Percentiles rank a stretch among this genome's conserved stretches.
These are phyloP conservation scores for Kandelia obovata DNA, from an alignment of 345 rosid species.

Conservation along the genomic window DNA sequence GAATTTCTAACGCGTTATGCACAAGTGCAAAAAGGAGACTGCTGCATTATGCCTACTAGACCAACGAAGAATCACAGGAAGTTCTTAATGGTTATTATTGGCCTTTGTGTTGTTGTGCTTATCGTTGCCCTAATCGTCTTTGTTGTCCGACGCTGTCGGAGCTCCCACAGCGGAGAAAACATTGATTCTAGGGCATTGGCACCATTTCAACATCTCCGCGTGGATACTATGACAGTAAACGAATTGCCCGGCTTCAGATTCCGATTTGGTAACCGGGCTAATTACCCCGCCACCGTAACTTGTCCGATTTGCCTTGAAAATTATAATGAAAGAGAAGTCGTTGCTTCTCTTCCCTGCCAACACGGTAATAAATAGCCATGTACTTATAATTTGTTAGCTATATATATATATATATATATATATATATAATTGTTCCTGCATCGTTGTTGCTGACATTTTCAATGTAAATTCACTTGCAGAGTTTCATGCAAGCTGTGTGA, in stretches of 20 bases:
- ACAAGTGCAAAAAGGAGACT: constrained; percentile 41
- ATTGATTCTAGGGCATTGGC: too few relatives aligned
- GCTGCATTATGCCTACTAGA: constrained; percentile 46
- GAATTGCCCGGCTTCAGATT: too few relatives aligned
- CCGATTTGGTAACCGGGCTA: constrained; percentile 26
- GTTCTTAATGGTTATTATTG: neutral
- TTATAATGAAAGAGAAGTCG: constrained; percentile 55
- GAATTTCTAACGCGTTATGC: constrained; percentile 44
- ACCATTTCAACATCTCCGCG: too few relatives aligned
- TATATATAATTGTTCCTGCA: neutral
- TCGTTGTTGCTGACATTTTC: neutral
- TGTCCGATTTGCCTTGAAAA: constrained; percentile 81
- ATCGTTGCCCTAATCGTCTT: too few relatives aligned
- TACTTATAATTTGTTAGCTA: neutral
- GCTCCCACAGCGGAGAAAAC: too few relatives aligned
- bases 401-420: too few relatives aligned
- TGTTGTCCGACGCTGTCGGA: too few relatives aligned
- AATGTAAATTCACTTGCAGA: constrained; percentile 37
- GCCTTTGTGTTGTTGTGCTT: too few relatives aligned
- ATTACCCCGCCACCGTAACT: constrained; percentile 42
- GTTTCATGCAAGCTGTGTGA: constrained; percentile 66
- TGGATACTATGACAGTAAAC: too few relatives aligned
- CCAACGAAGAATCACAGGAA: neutral
- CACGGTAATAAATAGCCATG: constrained; percentile 44
- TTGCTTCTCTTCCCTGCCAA: constrained; percentile 69